Conservation (phyloP, 1,139 yeast genomes). For the Lodderomyces margitis region DNA sequence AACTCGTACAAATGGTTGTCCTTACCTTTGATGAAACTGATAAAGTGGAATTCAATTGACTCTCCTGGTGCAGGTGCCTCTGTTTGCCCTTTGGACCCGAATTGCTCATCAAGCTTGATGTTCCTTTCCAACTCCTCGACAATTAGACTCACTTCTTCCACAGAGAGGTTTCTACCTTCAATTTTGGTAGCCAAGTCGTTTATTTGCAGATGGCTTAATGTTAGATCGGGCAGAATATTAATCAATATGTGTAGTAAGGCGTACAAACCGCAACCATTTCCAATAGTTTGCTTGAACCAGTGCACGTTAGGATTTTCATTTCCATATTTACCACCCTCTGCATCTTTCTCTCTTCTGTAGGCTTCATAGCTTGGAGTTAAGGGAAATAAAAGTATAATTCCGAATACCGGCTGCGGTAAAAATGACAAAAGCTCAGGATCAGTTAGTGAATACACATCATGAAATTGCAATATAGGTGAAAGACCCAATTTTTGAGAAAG, state of each 20-base stretch:
- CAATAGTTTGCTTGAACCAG: slow-evolving; percentile 84
- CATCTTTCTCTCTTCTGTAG: slow-evolving; percentile 40
- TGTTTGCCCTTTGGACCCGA: slow-evolving; percentile 72
- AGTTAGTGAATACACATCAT: slow-evolving; percentile 80
- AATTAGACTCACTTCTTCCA: slow-evolving; percentile 35
- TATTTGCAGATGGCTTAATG: slow-evolving; percentile 35
- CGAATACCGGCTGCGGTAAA: slow-evolving; percentile 77
- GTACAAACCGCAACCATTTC: slow-evolving; percentile 91
- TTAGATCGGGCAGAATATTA: slow-evolving; percentile 54
- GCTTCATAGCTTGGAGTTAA: slow-evolving; percentile 60
- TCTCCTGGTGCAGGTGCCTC: slow-evolving; percentile 73
- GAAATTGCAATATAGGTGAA: slow-evolving; percentile 57
- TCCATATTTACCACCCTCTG: slow-evolving; percentile 16
- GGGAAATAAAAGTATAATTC: slow-evolving; percentile 79
- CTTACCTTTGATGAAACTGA: slow-evolving; percentile 62
- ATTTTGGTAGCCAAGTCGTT: slow-evolving; percentile 26
- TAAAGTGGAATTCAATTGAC: slow-evolving; percentile 71
- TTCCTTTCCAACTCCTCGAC: slow-evolving; percentile 53
- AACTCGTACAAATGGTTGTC: slow-evolving; percentile 72
- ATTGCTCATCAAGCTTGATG: slow-evolving; percentile 51
- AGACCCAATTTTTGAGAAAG: slow-evolving; percentile 72
- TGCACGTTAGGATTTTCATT: slow-evolving; percentile 24
- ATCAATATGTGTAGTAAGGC: slow-evolving; percentile 77
- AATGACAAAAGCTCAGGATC: slow-evolving; percentile 77
- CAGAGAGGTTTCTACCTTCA: slow-evolving; percentile 20